These are phyloP conservation scores for Colletotrichum camelliae DNA, from an alignment of 2,329 filamentous ascomycete genomes.

Conservation along the genomic window DNA sequence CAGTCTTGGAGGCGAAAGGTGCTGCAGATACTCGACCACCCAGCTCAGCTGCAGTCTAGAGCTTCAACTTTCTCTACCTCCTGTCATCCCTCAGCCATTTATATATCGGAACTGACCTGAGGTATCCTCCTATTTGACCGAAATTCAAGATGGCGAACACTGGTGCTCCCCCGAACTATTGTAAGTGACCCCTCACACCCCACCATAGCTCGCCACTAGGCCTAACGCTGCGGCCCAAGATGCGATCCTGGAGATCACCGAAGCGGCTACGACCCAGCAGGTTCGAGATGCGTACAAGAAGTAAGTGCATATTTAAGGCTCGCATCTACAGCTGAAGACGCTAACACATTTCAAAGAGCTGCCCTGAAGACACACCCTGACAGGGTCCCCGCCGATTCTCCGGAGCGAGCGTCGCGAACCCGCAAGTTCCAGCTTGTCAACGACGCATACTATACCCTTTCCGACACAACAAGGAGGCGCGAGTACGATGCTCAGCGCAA, in stretches of 20 bases:
- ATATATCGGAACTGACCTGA: neutral
- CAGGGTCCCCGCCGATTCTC: conserved; percentile 82
- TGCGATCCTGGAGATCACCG: conserved; percentile 73
- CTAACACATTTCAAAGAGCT: conserved; percentile 57
- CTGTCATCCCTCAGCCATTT: neutral
- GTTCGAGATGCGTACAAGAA: conserved; percentile 95
- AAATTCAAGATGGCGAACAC: conserved; percentile 21
- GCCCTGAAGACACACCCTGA: conserved; percentile 94
- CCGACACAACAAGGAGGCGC: conserved; percentile 74
- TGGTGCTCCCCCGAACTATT: conserved; percentile 62
- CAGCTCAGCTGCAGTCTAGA: neutral
- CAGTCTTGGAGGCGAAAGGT: neutral
- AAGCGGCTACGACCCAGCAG: conserved; percentile 79
- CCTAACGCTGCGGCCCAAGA: conserved; percentile 53
- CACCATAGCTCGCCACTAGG: neutral
- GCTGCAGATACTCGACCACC: neutral
- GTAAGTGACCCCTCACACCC: conserved; percentile 41
- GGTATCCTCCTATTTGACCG: neutral
- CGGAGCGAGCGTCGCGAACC: conserved; percentile 81
- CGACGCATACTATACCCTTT: conserved; percentile 92
- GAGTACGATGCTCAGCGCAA: conserved; percentile 82
- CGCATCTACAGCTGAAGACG: neutral
- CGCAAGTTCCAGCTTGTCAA: conserved; percentile 91
- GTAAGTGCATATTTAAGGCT: conserved; percentile 42
- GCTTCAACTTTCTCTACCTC: neutral